Evolutionary conservation across 2,329 filamentous ascomycete genomes (phyloP).

Genomic region (Aspergillus vadensis): DNA sequence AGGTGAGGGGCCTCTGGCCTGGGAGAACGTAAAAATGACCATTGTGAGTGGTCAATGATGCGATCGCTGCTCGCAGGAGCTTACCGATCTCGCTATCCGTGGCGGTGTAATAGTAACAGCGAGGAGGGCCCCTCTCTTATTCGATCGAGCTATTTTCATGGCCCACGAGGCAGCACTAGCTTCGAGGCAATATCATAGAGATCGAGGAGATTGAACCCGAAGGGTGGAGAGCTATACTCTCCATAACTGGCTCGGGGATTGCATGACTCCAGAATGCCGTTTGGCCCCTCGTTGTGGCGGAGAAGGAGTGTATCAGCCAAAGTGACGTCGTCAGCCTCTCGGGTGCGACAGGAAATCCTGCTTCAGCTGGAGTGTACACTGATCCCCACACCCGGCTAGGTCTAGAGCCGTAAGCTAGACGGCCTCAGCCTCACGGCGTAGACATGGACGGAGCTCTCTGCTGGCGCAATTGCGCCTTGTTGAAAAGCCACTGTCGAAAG

Average conservation of each 20-base stretch:
- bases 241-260: not conserved
- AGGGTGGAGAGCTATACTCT: not conserved
- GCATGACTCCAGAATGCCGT: not conserved
- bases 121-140: not conserved
- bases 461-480: not conserved
- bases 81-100: conserved; percentile 7
- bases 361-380: not conserved
- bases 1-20: conserved; percentile 17
- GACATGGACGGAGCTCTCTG: not conserved
- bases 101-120: conserved; percentile 11
- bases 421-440: not conserved
- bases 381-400: conserved; percentile 5
- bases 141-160: conserved; percentile 4
- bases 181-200: conserved; percentile 6
- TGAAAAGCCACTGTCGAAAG: not conserved
- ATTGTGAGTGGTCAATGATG: conserved; percentile 11
- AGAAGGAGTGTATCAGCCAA: not conserved
- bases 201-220: conserved; percentile 4
- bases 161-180: conserved; percentile 3
- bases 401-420: conserved; percentile 1
- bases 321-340: conserved; percentile 10
- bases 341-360: conserved; percentile 6
- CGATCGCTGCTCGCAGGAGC: conserved; percentile 7
- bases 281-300: conserved; percentile 5
- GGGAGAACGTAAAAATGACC: conserved; percentile 10